Conservation (phyloP, 129 eudicot genomes). For the Flaveria ramosissima region DNA sequence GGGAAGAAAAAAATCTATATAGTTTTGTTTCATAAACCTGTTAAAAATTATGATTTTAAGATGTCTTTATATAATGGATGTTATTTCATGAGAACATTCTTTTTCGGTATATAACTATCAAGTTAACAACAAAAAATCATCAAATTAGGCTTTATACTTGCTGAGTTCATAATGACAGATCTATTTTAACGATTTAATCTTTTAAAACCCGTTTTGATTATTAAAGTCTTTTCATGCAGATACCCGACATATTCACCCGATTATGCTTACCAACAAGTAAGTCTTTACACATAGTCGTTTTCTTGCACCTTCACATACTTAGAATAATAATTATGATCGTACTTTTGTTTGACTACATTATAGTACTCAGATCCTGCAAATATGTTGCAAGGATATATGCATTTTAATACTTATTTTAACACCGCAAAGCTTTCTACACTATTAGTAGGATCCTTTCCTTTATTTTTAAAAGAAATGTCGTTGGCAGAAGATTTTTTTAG, state of each 20-base stretch:
- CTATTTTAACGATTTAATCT: not conserved
- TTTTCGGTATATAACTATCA: too few relatives aligned
- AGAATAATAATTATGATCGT: not conserved
- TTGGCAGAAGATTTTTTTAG: too few relatives aligned
- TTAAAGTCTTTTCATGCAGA: conserved; percentile 41
- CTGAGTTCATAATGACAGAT: not conserved
- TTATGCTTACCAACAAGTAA: conserved; percentile 81
- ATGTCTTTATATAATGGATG: not conserved
- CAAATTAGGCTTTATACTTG: too few relatives aligned
- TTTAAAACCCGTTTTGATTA: not conserved
- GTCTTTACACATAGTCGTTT: not conserved
- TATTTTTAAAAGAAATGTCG: too few relatives aligned
- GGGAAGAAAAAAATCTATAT: not conserved
- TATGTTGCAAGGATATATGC: not conserved
- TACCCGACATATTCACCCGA: conserved; percentile 65
- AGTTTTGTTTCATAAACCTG: not conserved
- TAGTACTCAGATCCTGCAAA: not conserved
- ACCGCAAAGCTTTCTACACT: too few relatives aligned
- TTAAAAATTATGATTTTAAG: not conserved
- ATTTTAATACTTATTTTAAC: not conserved
- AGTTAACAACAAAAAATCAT: too few relatives aligned
- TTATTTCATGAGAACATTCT: too few relatives aligned
- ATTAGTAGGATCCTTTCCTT: too few relatives aligned
- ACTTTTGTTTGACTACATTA: conserved; percentile 22
- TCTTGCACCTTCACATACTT: too few relatives aligned